Evolutionary conservation across 1,284 basidiomycete genomes (phyloP).

Genomic region (Naganishia liquefaciens): DNA sequence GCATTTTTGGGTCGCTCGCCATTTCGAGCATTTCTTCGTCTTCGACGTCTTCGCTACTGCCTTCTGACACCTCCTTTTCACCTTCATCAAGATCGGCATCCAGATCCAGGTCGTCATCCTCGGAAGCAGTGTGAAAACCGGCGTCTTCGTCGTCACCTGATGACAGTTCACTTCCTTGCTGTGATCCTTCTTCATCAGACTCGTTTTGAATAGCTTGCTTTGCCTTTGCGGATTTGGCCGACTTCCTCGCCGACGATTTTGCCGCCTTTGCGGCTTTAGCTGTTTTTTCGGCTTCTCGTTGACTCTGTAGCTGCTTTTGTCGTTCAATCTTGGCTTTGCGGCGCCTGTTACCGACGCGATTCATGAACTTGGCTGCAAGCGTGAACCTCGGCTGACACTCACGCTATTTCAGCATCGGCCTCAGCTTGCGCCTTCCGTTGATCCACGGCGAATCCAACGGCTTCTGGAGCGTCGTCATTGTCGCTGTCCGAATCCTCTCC

Average conservation of each 20-base stretch:
- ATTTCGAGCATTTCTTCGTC: constrained; percentile 13
- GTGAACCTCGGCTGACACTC: not conserved
- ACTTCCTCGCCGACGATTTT: constrained; percentile 1
- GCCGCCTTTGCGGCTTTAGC: constrained; percentile 11
- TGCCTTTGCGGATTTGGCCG: constrained; percentile 10
- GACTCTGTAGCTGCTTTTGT: constrained; percentile 30
- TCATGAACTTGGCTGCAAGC: not conserved
- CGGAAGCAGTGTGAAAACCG: constrained; percentile 18
- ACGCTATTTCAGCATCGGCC: constrained; percentile 26
- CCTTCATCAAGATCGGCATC: constrained; percentile 27
- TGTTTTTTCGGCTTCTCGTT: constrained; percentile 27
- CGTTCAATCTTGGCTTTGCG: constrained; percentile 28
- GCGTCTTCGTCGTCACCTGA: constrained; percentile 4
- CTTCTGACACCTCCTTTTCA: not conserved
- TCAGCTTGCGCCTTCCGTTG: constrained; percentile 18
- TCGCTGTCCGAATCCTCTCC: constrained; percentile 20
- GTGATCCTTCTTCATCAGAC: constrained; percentile 7
- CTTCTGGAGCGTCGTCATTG: constrained; percentile 33
- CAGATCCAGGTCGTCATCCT: constrained; percentile 16
- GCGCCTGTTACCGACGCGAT: not conserved
- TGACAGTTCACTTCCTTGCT: not conserved
- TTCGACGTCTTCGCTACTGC: constrained; percentile 10
- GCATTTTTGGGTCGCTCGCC: constrained; percentile 19
- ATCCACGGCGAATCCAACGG: constrained; percentile 26
- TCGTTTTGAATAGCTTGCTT: constrained; percentile 2